Conservation (phyloP, 2,329 filamentous ascomycete species). For the Xylaria digitata region DNA sequence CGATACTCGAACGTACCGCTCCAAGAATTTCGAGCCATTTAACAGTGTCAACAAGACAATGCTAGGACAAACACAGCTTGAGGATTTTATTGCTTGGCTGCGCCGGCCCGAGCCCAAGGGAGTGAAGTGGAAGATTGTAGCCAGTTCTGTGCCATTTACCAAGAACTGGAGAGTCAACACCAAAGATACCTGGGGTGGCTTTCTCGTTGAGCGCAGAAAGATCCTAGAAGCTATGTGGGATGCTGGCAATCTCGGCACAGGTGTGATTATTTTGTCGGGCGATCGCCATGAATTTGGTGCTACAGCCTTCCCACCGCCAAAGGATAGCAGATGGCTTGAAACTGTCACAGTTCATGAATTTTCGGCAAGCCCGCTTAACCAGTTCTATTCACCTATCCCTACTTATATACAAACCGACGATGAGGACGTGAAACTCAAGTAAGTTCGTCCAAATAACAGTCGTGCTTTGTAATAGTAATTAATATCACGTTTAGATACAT, state of each 20-base stretch:
- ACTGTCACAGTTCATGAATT: constrained; percentile 85
- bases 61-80: constrained; percentile 82
- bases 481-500: constrained; percentile 68
- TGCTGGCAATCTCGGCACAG: constrained; percentile 76
- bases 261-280: constrained; percentile 86
- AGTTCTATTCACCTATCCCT: constrained; percentile 89
- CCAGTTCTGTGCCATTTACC: constrained; percentile 92
- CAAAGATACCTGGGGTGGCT: constrained; percentile 94
- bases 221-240: constrained; percentile 95
- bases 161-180: constrained; percentile 96
- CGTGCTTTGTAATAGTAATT: neutral
- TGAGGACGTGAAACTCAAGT: constrained; percentile 87
- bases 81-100: constrained; percentile 83
- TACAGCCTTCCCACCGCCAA: constrained; percentile 77
- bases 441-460: constrained; percentile 53
- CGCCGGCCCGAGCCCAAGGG: constrained; percentile 76
- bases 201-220: constrained; percentile 79
- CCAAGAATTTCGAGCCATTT: constrained; percentile 69
- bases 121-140: constrained; percentile 92
- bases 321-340: constrained; percentile 70
- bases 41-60: constrained; percentile 81
- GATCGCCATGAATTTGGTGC: constrained; percentile 98
- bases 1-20: constrained; percentile 90
- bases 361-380: constrained; percentile 88
- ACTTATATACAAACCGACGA: constrained; percentile 86